Base-by-base conservation (phyloP, 2,329 filamentous ascomycete species). In the Ophiocordyceps camponoti-leonardi region DNA sequence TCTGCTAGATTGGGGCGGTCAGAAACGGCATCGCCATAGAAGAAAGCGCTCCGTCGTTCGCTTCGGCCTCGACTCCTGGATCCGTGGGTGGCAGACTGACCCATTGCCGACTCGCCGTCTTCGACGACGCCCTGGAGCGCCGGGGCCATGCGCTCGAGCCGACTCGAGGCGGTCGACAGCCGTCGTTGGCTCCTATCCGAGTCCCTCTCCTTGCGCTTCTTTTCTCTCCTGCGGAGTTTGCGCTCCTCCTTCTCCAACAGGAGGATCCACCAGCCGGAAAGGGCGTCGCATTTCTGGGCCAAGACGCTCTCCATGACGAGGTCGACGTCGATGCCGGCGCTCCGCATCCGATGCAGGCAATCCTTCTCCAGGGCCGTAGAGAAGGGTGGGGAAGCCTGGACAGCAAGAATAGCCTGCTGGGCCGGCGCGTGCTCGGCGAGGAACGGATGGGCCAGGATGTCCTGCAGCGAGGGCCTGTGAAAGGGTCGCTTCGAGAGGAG, bases 231-330 rank as follows among this genome's bases (percentile, higher is more conserved):
- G 49, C 67, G 73, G 51, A 88, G 81, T 61, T 98, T 98, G 10
- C 87, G 78, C 58, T 87, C 78, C 58, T 98, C 92, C 60, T 96
- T 98, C 57, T 96, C 92, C 11, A 96, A 78, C 37, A 98, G 66
- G 26, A 98, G 64, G 3, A 86, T 84, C 92, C 92, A 98, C 92
- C 92, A 98, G 6, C 92, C 92, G 44, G 87, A 86, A 43, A 98
- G 67, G 6, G 82, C 75, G 62, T 98, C 90, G 57, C 92, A 96
- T 51, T 86, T 76, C 59, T 94, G 86, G 4, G 87, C 78, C 33
- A 94, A 64, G 3, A 98, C 92, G 54, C 92, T 93, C 59, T 96
- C 90, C 50, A 96, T 90, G 8, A 98, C 86, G 49, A 83, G 75
- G 58, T 98, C 92, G 48, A 94, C 92, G 56, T 96, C 85, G 22